These are phyloP conservation scores for Lipomyces starkeyi DNA, from an alignment of 805 yeast species.

Conservation along the genomic window DNA sequence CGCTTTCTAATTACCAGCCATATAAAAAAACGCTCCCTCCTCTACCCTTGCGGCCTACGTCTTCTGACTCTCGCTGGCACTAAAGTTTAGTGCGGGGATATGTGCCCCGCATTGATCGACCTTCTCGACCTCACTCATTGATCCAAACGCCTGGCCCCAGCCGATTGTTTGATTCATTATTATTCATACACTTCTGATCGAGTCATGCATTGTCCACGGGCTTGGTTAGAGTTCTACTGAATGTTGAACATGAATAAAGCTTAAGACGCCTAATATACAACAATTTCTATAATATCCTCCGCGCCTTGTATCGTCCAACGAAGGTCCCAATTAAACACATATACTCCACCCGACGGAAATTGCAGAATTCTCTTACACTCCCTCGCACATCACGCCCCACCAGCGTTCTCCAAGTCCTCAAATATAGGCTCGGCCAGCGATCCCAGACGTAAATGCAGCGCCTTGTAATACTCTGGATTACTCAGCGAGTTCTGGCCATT, in stretches of 20 bases:
- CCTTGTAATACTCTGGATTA: conserved; percentile 23
- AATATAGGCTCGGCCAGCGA: conserved; percentile 35
- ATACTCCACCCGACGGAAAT: not conserved
- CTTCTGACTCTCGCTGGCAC: too few species aligned
- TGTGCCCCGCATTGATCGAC: too few species aligned
- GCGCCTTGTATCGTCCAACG: not conserved
- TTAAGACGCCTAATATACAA: not conserved
- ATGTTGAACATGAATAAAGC: not conserved
- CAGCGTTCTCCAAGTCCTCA: conserved; percentile 27
- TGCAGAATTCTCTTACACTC: too few species aligned
- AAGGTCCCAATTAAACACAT: not conserved
- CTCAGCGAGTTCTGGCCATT: conserved; percentile 13
- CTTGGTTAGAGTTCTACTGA: not conserved
- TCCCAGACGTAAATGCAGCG: conserved; percentile 33
- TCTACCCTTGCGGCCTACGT: too few species aligned
- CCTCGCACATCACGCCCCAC: not conserved
- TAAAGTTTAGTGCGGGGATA: too few species aligned
- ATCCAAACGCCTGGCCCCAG: too few species aligned
- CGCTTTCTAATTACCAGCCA: too few species aligned
- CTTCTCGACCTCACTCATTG: too few species aligned
- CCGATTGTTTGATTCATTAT: too few species aligned
- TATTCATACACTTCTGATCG: too few species aligned
- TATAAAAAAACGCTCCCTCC: too few species aligned
- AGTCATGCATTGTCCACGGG: too few species aligned
- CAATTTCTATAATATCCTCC: not conserved